Conservation (phyloP, 371 early-diverging fungal species). For the Rhizopus stolonifer region DNA sequence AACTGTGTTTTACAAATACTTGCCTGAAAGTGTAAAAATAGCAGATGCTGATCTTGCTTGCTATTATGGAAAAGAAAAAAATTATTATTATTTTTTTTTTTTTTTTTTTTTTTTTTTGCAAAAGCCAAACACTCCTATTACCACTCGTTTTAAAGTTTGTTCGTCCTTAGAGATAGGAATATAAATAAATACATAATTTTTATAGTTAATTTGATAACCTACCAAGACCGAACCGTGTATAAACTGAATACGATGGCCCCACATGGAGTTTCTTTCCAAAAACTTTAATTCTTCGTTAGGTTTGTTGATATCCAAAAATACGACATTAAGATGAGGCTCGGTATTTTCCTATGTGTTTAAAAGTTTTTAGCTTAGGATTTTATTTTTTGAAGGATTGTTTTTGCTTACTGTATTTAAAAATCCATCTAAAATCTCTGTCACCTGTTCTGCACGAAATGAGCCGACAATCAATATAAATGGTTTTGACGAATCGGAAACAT, state of each 20-base stretch:
- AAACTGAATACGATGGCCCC: conserved; percentile 41
- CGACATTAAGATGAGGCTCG: conserved; percentile 47
- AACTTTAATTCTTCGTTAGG: conserved; percentile 55
- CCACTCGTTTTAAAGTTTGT: conserved; percentile 44
- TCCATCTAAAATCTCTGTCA: conserved; percentile 60
- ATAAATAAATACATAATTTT: too few species aligned
- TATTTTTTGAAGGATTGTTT: not conserved
- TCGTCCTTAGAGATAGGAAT: conserved; percentile 22
- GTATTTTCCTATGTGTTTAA: conserved; percentile 35
- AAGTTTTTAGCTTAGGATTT: not conserved
- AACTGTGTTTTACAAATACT: not conserved
- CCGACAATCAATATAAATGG: conserved; percentile 68
- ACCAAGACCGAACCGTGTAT: conserved; percentile 53
- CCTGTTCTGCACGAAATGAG: conserved; percentile 51
- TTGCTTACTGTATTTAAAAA: conserved; percentile 62
- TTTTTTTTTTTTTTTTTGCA: too few species aligned
- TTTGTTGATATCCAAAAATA: conserved; percentile 55
- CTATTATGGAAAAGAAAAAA: conserved; percentile 18
- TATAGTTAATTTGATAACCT: not conserved
- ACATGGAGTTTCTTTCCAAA: conserved; percentile 40
- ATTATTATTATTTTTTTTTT: too few species aligned
- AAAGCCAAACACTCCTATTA: too few species aligned
- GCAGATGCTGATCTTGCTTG: conserved; percentile 47
- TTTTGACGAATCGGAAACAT: conserved; percentile 42
- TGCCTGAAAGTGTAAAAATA: conserved; percentile 56